Base-by-base conservation (phyloP, 768 basidiomycete genomes). In the Dictyophora rubrovolvata region DNA sequence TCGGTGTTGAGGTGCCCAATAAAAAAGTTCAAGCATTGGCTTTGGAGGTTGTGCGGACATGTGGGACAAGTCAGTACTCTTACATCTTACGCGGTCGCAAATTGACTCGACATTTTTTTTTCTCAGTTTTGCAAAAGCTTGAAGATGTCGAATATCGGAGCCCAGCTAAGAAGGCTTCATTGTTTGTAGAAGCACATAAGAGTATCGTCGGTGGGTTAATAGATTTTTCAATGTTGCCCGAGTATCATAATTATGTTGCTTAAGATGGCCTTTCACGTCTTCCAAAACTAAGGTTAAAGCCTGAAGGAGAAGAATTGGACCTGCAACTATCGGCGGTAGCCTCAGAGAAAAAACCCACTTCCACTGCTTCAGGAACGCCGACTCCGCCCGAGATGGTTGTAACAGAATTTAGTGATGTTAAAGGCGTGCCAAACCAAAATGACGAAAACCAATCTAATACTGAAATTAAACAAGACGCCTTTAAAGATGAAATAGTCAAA, bases 101-200 rank as follows among this genome's bases (percentile, higher is more conserved):
- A 5, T 33, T 5, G 28, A 28, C 35, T 16, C 36, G 72, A 74
- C 68, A 63, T 64, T 20, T 53, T 3, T 20, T 14, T 56, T 6
- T 11, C 18, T 14, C 61, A 86, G 84, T 79, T 6, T 69, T 87
- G 21, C 74, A 77, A 37, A 74, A 76, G 42, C 71, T 87, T 10
- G 77, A 83, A 50, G 67, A 74, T 6, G 60, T 71, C 0, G 60
- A 63, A 7, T 75, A 76, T 55, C 72, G 80, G 37, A 79, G 82
- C 7, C 93, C 96, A 0, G 78, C 76, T 1, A 86, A 88, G 60
- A 97, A 98, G 69, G 83, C 87, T 1, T 79, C 82, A 1, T 73
- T 92, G 9, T 74, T 99, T 18, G 88, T 99, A 17, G 76, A 80
- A 6, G 87, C 88, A 0, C 94, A 98, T 69, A 89, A 89, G 65